Base-by-base conservation (phyloP, 1,284 basidiomycete genomes). In the Cutaneotrichosporon dermatis region DNA sequence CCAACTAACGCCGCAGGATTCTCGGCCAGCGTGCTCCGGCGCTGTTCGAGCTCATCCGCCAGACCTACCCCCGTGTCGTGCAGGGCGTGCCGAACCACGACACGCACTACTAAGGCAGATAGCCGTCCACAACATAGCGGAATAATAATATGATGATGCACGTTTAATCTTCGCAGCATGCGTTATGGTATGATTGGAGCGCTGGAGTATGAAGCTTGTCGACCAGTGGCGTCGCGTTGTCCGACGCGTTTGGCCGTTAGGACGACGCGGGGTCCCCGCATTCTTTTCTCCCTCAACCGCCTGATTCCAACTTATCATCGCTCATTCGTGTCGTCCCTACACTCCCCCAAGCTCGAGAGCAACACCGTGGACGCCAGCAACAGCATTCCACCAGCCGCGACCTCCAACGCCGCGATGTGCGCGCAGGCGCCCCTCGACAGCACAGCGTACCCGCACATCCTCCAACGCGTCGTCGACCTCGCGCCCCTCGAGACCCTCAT, bases 21-120 rank as follows among this genome's bases (percentile, higher is more conserved):
- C 79, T 92, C 43, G 86, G 86, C 4, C 80, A 85, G 49, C 83
- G 90, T 48, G 86, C 88, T 25, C 90, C 90, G 1, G 84, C 81
- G 36, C 79, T 92, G 58, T 75, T 77, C 60, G 73, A 75, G 55
- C 63, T 75, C 57, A 79, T 80, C 60, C 65, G 73, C 44, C 69
- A 71, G 60, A 65, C 69, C 10, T 80, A 80, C 64, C 79, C 79
- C n/a, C 66, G 73, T 50, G 78, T 79, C 37, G 67, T 76, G 9
- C 66, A 76, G 60, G 71, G 75, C 45, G 66, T 76, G 1, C 59
- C 59, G 34, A 39, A 42, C 37, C 46, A 33, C 46, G 40, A 59
- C 57, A 44, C 54, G 5, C 16, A 51, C 50, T 51, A 51, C 50
- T 51, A 42, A 51, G 44, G 25, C 44, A 10, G 16, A 45, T 13